phyloP scores from a whole-genome alignment of 768 basidiomycete species.

The Rhodotorula graminis region DNA sequence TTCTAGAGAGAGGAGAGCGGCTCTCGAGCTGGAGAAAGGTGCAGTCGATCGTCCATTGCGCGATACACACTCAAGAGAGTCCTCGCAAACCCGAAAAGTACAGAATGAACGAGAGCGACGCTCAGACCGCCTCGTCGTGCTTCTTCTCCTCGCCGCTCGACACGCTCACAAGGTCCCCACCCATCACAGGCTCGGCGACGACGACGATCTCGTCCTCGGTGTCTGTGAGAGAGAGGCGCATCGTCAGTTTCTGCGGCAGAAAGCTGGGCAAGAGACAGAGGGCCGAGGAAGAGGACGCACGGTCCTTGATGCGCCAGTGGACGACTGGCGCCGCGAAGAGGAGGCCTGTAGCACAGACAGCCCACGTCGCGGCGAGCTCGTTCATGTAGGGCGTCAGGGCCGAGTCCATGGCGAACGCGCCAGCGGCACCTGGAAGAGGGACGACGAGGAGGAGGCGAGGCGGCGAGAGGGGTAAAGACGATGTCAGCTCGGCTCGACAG shows the following conservation, averaged over 20 bases:
- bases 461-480: too few species aligned
- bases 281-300: conserved; percentile 10
- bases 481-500: too few species aligned
- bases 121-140: background rate
- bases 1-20: too few species aligned
- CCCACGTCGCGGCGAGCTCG: conserved; percentile 23
- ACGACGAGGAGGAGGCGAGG: too few species aligned
- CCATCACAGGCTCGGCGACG: background rate
- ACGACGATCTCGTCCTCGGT: conserved; percentile 8
- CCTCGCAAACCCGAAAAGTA: too few species aligned
- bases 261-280: too few species aligned
- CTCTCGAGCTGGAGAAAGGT: too few species aligned
- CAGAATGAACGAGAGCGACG: background rate
- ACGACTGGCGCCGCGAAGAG: conserved; percentile 28
- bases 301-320: conserved; percentile 15
- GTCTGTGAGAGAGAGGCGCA: background rate
- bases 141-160: conserved; percentile 5
- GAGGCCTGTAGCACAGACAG: conserved; percentile 10
- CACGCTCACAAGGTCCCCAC: background rate
- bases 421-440: conserved; percentile 28
- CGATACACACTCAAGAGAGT: too few species aligned
- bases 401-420: conserved; percentile 34
- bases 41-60: too few species aligned
- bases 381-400: background rate
- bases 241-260: background rate